These are phyloP conservation scores for Boletus patriciae DNA, from an alignment of 768 basidiomycete genomes.

Conservation along the genomic window DNA sequence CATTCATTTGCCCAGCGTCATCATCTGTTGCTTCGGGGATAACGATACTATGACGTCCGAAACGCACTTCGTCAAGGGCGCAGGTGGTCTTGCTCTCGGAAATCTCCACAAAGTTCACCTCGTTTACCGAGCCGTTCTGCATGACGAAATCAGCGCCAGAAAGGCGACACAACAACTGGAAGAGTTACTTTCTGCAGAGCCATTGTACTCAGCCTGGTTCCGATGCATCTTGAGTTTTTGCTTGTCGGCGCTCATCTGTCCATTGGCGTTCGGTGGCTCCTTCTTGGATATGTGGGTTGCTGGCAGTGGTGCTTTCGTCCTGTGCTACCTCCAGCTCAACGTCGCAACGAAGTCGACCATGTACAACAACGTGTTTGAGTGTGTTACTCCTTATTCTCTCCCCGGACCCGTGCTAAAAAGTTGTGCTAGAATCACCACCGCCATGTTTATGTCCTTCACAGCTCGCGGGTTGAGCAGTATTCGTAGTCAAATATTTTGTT, in stretches of 20 bases:
- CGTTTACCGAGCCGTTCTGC: slow-evolving; percentile 84
- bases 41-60: slow-evolving; percentile 86
- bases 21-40: slow-evolving; percentile 89
- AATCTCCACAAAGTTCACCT: slow-evolving; percentile 81
- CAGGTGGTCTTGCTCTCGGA: slow-evolving; percentile 77
- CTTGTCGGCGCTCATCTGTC: slow-evolving; percentile 77
- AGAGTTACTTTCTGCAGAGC: slow-evolving; percentile 58
- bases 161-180: slow-evolving; percentile 66
- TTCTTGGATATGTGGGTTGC: slow-evolving; percentile 86
- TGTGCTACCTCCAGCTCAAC: slow-evolving; percentile 69
- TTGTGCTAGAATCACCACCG: slow-evolving; percentile 69
- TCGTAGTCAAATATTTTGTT: slow-evolving; percentile 78
- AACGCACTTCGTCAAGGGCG: slow-evolving; percentile 84
- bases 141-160: slow-evolving; percentile 87
- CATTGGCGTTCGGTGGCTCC: slow-evolving; percentile 81
- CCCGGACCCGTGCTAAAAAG: slow-evolving; percentile 8
- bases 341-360: slow-evolving; percentile 75
- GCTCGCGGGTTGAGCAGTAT: slow-evolving; percentile 84
- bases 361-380: slow-evolving; percentile 94
- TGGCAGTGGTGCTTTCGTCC: slow-evolving; percentile 62
- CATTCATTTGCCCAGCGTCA: slow-evolving; percentile 77
- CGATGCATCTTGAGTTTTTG: slow-evolving; percentile 69
- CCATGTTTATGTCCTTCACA: slow-evolving; percentile 76
- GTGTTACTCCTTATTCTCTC: slow-evolving; percentile 9
- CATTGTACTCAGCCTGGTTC: slow-evolving; percentile 60